Base-by-base conservation (phyloP, 139 green algal species). In the Micractinium conductrix region DNA sequence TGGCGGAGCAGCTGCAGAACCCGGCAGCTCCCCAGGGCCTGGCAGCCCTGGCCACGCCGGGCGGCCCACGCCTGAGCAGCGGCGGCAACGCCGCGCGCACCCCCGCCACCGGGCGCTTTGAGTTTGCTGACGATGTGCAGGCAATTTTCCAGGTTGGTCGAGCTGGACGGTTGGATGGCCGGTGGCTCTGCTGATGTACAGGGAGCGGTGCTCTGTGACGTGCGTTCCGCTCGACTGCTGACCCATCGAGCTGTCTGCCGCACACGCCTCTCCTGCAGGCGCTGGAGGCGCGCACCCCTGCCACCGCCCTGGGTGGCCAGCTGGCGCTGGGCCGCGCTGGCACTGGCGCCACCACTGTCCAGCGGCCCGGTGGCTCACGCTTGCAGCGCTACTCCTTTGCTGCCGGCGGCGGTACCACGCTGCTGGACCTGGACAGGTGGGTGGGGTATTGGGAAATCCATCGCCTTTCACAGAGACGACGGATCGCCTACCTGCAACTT, bases 1-100 rank as follows among this genome's bases (percentile, higher is more conserved):
- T 86, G 33, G 86, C 86, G 7, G 72, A 86, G 45, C 67, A 87
- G 70, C 84, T 89, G 58, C 72, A 85, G 68, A 78, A 73, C 33
- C 79, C 85, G 6, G 72, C 69, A 17, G 78, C 70, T 7, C 67
- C 70, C 9, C 60, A 80, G 60, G 55, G 72, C 58, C 74, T 74
- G 40, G 67, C 68, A 4, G 35, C 58, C 35, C 50, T 76, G 70
- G 72, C 76, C 43, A 80, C 76, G 28, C 50, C 79, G 2, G 70
- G 21, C 24, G 53, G 48, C 55, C 40, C 79, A 16, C 43, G 72
- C 45, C 65, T 76, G 63, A n/a, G n/a, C n/a, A n/a, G n/a, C n/a
- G 48, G 80, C 19, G 21, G 50, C 70, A n/a, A 38, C n/a, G 55
- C 48, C 43, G 17, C 37, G 68, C 22, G 33, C 63, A 81, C 81